Base-by-base conservation (phyloP, 2,329 filamentous ascomycete species). In the Zymoseptoria pseudotritici region DNA sequence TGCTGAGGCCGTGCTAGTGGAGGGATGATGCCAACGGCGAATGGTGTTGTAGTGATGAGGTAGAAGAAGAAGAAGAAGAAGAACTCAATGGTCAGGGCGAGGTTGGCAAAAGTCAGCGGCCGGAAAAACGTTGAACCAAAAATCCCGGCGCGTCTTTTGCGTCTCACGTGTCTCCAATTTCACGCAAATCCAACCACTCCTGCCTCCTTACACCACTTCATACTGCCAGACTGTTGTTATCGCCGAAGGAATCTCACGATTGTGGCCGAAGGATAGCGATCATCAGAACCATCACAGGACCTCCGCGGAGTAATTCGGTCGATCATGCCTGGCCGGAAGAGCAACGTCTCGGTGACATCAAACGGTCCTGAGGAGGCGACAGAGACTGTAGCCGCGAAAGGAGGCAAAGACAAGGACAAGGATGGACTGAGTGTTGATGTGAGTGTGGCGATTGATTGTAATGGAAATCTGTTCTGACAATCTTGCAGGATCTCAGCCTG, bases 281-380 rank as follows among this genome's bases (percentile, higher is more conserved):
- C 13, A 17, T 17, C 13, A 46, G 13, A n/a, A 17, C 4, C 17
- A 46, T 46, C 36, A 46, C 19, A n/a, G n/a, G 8, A 46, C 4
- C 24, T 46, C 20, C 17, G 13, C 19, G 21, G 24, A 9, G n/a
- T 55, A 13, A 24, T n/a, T 7, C 9, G 57, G 58, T 26, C 22
- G 46, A 58, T 31, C 61, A 80, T 80, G 78, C 77, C 78, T 5
- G 70, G 76, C n/a, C 73, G 75, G 61, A 80, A 79, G 70, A 79
- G 76, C 67, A 80, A 78, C 65, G 74, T 74, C 57, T 77, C 77
- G 3, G 69, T 71, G 29, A 68, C 65, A 17, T 72, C 74, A 11
- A 72, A 73, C 57, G 77, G 74, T 22, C 73, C 75, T 7, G 71
- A 74, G 17, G 71, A 74, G 49, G 68, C 72, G 53, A 65, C 64